phyloP scores from a whole-genome alignment of 75 land plant genomes.

The Pinus albicaulis region DNA sequence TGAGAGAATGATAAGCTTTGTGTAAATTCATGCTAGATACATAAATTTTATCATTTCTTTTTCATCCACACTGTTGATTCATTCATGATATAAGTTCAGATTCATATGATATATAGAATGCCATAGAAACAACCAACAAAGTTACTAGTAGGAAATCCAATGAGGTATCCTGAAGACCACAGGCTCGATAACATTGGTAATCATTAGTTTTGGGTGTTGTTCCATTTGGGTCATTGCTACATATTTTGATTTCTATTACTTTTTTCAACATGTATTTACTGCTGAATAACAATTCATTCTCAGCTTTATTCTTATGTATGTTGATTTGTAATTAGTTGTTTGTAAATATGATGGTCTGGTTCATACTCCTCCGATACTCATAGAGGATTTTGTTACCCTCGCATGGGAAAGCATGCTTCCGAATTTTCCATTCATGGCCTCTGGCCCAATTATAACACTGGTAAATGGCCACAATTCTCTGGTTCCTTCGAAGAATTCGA shows the following conservation, averaged over 20 bases:
- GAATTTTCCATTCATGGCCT: constrained; percentile 84
- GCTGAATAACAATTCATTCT: not conserved
- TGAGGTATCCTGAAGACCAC: too few relatives aligned
- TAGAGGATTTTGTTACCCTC: constrained; percentile 64
- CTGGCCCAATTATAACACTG: constrained; percentile 86
- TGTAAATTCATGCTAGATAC: too few relatives aligned
- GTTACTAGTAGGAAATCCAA: too few relatives aligned
- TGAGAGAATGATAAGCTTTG: too few relatives aligned
- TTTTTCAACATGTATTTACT: constrained; percentile 48
- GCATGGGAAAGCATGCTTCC: constrained; percentile 64
- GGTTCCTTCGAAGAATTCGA: constrained; percentile 33
- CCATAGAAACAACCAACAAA: too few relatives aligned
- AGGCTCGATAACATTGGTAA: too few relatives aligned
- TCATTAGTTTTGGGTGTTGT: not conserved
- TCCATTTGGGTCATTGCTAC: constrained; percentile 5
- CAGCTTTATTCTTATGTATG: not conserved
- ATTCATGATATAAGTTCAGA: too few relatives aligned
- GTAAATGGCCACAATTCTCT: constrained; percentile 70
- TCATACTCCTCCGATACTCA: constrained; percentile 71
- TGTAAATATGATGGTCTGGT: constrained; percentile 77
- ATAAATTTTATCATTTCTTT: too few relatives aligned
- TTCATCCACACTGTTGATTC: too few relatives aligned
- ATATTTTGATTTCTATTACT: constrained; percentile 60
- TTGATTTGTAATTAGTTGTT: too few relatives aligned
- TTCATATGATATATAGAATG: too few relatives aligned